Evolutionary conservation across 345 rosid genomes (phyloP).

Genomic region (Lepidium sativum): DNA sequence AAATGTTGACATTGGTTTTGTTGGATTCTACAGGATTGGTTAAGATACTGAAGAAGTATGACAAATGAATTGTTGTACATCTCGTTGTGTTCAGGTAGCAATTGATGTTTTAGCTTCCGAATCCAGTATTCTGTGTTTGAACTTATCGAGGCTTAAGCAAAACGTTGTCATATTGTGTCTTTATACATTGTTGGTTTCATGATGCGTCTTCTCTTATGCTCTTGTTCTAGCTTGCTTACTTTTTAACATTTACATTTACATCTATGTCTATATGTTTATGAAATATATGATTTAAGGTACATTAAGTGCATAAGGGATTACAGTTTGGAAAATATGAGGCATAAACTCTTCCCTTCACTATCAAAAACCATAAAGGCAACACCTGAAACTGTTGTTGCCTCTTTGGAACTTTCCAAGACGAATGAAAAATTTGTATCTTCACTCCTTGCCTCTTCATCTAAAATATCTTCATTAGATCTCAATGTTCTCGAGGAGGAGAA

Average conservation of each 20-base stretch:
- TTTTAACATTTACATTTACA: background rate
- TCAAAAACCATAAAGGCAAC: background rate
- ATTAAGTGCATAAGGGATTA: conserved; percentile 14
- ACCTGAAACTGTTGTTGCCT: background rate
- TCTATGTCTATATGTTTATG: background rate
- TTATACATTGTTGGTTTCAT: background rate
- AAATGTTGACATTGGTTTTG: too few relatives aligned
- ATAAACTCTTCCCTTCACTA: background rate
- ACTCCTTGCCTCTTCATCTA: background rate
- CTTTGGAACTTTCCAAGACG: background rate
- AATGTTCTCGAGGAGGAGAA: background rate
- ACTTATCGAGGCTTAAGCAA: background rate
- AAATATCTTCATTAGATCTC: conserved; percentile 9
- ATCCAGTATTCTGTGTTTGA: background rate
- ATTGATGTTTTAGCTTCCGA: too few relatives aligned
- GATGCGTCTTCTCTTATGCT: background rate
- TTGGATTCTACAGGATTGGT: too few relatives aligned
- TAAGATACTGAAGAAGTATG: too few relatives aligned
- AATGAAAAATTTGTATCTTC: background rate
- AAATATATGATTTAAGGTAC: background rate
- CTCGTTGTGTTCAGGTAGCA: too few relatives aligned
- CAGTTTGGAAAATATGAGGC: background rate
- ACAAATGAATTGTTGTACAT: too few relatives aligned
- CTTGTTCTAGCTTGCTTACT: background rate
- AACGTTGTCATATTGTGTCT: background rate